phyloP scores from a whole-genome alignment of 768 basidiomycete species.

The Gautieria morchelliformis region DNA sequence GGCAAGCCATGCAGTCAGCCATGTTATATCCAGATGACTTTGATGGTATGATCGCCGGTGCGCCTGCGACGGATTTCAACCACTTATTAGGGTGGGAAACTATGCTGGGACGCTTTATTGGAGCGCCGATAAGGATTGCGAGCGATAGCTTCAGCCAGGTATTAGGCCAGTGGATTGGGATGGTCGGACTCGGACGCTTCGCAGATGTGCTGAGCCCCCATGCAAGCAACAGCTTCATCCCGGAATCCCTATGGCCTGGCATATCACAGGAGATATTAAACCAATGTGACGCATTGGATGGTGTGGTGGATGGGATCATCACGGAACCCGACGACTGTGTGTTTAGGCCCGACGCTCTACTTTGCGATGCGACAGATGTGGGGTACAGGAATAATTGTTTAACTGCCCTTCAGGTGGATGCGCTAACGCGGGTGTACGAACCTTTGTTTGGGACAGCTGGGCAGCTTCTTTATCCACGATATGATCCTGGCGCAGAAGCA shows the following conservation, averaged over 20 bases:
- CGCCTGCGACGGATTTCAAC: conserved; percentile 21
- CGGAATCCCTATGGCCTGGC: conserved; percentile 18
- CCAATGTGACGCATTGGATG: conserved; percentile 25
- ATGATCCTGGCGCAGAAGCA: conserved; percentile 21
- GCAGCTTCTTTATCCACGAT: conserved; percentile 17
- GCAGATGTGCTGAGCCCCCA: conserved; percentile 11
- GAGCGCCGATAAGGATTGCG: conserved; percentile 9
- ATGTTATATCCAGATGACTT: conserved; percentile 24
- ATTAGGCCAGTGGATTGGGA: conserved; percentile 17
- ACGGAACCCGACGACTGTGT: conserved; percentile 18
- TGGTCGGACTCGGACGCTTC: conserved; percentile 7
- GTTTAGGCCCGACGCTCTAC: conserved; percentile 21
- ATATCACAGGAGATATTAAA: conserved; percentile 22
- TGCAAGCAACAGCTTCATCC: conserved; percentile 16
- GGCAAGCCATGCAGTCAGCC: conserved; percentile 20
- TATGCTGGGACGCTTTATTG: conserved; percentile 9
- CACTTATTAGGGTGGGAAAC: conserved; percentile 15
- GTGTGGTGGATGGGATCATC: conserved; percentile 22
- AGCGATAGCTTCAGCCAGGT: conserved; percentile 16
- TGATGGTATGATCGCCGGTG: conserved; percentile 23
- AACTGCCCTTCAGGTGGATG: conserved; percentile 18
- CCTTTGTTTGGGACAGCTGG: conserved; percentile 19
- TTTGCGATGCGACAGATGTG: conserved; percentile 11
- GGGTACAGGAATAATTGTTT: conserved; percentile 15
- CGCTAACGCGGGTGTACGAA: conserved; percentile 18